phyloP scores from a whole-genome alignment of 2,329 filamentous ascomycete species.

The Endoconidiophora polonica region DNA sequence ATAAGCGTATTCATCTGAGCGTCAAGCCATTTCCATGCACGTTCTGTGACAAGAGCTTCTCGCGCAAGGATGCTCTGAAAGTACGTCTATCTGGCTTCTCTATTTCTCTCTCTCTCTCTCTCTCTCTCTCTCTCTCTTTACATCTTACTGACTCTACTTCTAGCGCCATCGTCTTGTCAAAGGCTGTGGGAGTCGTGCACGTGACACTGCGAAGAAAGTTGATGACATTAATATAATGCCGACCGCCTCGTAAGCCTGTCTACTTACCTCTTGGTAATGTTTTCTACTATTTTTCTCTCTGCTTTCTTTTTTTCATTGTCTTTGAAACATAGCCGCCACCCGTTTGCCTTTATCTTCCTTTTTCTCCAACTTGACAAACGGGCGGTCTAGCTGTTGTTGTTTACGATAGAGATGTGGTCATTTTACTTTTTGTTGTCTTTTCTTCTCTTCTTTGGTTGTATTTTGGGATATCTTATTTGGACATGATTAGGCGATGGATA shows the following conservation, averaged over 20 bases:
- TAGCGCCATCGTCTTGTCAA: conserved; percentile 49
- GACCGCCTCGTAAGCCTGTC: not conserved
- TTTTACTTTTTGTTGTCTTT: not conserved
- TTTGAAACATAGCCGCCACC: not conserved
- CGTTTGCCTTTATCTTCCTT: not conserved
- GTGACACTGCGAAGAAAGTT: not conserved
- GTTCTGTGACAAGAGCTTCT: conserved; percentile 92
- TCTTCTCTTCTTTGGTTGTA: not conserved
- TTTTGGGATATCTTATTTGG: not conserved
- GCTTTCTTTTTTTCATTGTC: not conserved
- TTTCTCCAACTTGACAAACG: not conserved
- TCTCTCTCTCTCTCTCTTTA: conserved; percentile 1
- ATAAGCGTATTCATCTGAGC: conserved; percentile 85
- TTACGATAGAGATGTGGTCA: not conserved
- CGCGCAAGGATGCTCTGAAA: conserved; percentile 90
- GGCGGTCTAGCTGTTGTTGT: not conserved
- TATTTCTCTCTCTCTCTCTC: not conserved
- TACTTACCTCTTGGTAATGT: not conserved
- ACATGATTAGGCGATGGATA: too few relatives aligned
- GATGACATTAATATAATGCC: not conserved
- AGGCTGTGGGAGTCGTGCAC: conserved; percentile 36
- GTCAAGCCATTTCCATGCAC: conserved; percentile 91
- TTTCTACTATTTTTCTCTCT: not conserved
- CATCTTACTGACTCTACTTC: not conserved
- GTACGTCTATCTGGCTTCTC: conserved; percentile 31